Evolutionary conservation across 163 green algal genomes (phyloP), one percentile per base, ranked within the genome.

Genomic region (Scenedesmus sp.): DNA sequence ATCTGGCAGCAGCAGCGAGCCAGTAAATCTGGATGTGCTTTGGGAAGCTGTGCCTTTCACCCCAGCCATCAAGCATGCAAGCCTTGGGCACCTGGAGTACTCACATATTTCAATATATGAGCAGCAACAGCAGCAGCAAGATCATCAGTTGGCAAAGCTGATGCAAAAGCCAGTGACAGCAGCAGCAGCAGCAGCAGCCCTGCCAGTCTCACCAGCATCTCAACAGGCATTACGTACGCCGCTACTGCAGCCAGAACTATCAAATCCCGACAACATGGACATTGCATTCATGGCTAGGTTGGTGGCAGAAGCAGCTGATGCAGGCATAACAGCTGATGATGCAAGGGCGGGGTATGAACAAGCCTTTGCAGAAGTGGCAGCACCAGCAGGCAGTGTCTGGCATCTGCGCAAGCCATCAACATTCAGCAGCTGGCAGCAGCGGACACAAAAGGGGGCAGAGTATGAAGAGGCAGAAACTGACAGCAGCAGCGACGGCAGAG

Each of bases 31-130:
- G 15, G 65, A 83, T n/a, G 20, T 10, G 40, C 72, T 89, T n/a
- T 89, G 84, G 84, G 33, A 30, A 16, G 26, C 61, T 1, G 24
- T 89, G 13, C 84, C 84, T 3, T 89, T 89, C 84, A 89, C 84
- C 2, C 12, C 56, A 81, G 83, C 56, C 4, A 35, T 88, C 56
- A 88, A 88, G 44, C 70, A 42, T 13, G 70, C 13, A 22, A 81
- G 35, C 70, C 33, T 49, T 43, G 35, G 33, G 6, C 13, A 81
- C 33, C 20, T 46, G 13, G 70, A 81, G 10, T 43, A 81, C 33
- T 46, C 59, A 72, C 59, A 43, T 46, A 24, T 33, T 30, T 22
- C 70, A 44, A 6, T 15, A 43, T 6, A 33, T 16, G 33, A 22
- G 3, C 65, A 65, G 33, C 7, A 49, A 26, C 61, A 53, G 65